Evolutionary conservation across 75 land plant species (phyloP), one percentile per base, ranked within the genome.

Genomic region (Gnetum montanum): DNA sequence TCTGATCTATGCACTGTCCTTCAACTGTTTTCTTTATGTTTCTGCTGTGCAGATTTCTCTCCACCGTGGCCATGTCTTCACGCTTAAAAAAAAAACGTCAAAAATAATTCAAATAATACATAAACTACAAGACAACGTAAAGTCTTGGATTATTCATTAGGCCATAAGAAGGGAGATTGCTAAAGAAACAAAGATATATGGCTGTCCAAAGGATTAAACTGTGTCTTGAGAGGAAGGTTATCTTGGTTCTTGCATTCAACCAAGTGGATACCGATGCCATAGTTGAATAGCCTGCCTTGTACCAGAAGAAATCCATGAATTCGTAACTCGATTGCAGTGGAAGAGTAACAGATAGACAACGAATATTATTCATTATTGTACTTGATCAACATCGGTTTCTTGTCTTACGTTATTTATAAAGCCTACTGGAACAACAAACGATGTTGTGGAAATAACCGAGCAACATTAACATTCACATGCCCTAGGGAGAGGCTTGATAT

Each of bases 231-330:
- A 31, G 68, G 26, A 24, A 18, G 22, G 3, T 64, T 45, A 10
- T 48, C 66, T 22, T 34, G 41, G 4, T 84, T 72, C 30, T 80
- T 30, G 36, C 61, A 23, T 35, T 86, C 78, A 56, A 84, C 41
- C 43, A 87, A 46, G 50, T 87, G 92, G 31, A 87, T 73, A 19
- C 92, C 83, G 11, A 83, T 41, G 4, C 92, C 88, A 43, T 84
- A 80, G 60, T 80, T 84, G 69, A 84, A 84, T 31, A 84, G 43
- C 81, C 81, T 78, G 52, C 58, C n/a, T n/a, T n/a, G n/a, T n/a
- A n/a, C n/a, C n/a, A n/a, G n/a, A n/a, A n/a, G n/a, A n/a, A n/a
- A n/a, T n/a, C n/a, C n/a, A n/a, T n/a, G n/a, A n/a, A n/a, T n/a
- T n/a, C n/a, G n/a, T n/a, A n/a, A n/a, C n/a, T n/a, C n/a, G n/a